A percentile compares a stretch with the other conserved stretches of the same genome.
Evolutionary conservation across 2,329 filamentous ascomycete species (phyloP).

Genomic region (Volutella citrinella): DNA sequence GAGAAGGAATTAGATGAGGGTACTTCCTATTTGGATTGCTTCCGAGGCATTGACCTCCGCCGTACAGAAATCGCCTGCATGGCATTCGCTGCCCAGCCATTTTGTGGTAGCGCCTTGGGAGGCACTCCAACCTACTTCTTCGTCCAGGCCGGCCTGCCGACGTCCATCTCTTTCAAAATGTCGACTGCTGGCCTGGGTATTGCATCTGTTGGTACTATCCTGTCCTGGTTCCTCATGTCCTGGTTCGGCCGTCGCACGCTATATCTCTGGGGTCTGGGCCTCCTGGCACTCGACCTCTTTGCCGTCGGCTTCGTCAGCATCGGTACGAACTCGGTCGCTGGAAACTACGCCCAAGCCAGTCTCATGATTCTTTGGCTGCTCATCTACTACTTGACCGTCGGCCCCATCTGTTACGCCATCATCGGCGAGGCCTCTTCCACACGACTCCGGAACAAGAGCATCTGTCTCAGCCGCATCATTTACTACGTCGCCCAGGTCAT

Average conservation of each 20-base stretch:
- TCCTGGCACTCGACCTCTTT: slow-evolving; percentile 36
- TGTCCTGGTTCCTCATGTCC: slow-evolving; percentile 42
- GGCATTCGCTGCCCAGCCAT: slow-evolving; percentile 34
- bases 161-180: slow-evolving; percentile 33
- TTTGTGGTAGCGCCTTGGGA: slow-evolving; percentile 35
- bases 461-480: slow-evolving; percentile 29
- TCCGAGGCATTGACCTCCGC: slow-evolving; percentile 38
- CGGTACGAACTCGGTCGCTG: slow-evolving; percentile 18
- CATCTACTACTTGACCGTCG: slow-evolving; percentile 34
- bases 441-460: slow-evolving; percentile 29
- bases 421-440: slow-evolving; percentile 30
- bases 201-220: slow-evolving; percentile 41
- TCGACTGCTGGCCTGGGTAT: slow-evolving; percentile 39
- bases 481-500: slow-evolving; percentile 20
- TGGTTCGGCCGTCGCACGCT: slow-evolving; percentile 43
- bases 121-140: slow-evolving; percentile 43
- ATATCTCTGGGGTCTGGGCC: slow-evolving; percentile 42
- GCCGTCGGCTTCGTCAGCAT: slow-evolving; percentile 42
- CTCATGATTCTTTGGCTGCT: slow-evolving; percentile 34
- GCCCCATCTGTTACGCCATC: slow-evolving; percentile 35
- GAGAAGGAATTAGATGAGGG: slow-evolving; percentile 35
- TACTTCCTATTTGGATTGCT: slow-evolving; percentile 41
- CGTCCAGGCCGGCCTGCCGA: slow-evolving; percentile 33
- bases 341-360: slow-evolving; percentile 33
- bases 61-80: slow-evolving; percentile 36